A percentile compares a stretch with the other conserved stretches of the same genome.
These are phyloP conservation scores for Lichtheimia corymbifera DNA, from an alignment of 371 early-diverging fungal species.

Conservation along the genomic window DNA sequence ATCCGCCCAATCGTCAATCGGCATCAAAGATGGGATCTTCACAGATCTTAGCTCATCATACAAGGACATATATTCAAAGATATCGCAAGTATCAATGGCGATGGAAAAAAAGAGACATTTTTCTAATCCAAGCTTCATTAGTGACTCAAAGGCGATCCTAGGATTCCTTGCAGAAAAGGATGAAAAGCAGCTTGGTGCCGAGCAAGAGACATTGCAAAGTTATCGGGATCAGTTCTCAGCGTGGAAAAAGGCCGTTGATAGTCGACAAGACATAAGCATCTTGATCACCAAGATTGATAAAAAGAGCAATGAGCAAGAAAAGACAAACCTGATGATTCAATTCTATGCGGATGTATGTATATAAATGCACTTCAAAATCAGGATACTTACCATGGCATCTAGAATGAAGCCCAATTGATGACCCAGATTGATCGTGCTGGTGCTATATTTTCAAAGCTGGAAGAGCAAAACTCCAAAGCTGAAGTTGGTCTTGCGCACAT, in stretches of 20 bases:
- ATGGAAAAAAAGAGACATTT: neutral
- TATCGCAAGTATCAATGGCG: neutral
- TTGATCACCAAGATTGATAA: slow-evolving; percentile 18
- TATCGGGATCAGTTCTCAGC: slow-evolving; percentile 5
- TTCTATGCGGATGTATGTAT: slow-evolving; percentile 19
- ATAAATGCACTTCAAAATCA: neutral
- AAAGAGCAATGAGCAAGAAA: slow-evolving; percentile 7
- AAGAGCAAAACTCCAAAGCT: slow-evolving; percentile 76
- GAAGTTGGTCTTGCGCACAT: slow-evolving; percentile 71
- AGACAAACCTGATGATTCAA: slow-evolving; percentile 20
- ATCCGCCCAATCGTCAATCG: neutral
- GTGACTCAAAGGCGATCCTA: slow-evolving; percentile 1
- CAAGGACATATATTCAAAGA: neutral
- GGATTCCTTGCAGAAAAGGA: neutral
- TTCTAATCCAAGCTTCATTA: neutral
- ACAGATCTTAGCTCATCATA: too few species aligned
- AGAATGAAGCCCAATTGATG: slow-evolving; percentile 62
- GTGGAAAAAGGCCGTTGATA: slow-evolving; percentile 4
- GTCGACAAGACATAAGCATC: slow-evolving; percentile 8
- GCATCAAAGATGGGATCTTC: slow-evolving; percentile 5
- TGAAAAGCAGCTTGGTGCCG: neutral
- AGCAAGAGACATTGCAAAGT: neutral
- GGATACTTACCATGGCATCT: neutral
- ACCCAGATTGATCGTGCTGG: slow-evolving; percentile 81
- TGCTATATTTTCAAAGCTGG: slow-evolving; percentile 78